Conservation (phyloP, 2,329 filamentous ascomycete species). For the Aspergillus quadrilineatus region DNA sequence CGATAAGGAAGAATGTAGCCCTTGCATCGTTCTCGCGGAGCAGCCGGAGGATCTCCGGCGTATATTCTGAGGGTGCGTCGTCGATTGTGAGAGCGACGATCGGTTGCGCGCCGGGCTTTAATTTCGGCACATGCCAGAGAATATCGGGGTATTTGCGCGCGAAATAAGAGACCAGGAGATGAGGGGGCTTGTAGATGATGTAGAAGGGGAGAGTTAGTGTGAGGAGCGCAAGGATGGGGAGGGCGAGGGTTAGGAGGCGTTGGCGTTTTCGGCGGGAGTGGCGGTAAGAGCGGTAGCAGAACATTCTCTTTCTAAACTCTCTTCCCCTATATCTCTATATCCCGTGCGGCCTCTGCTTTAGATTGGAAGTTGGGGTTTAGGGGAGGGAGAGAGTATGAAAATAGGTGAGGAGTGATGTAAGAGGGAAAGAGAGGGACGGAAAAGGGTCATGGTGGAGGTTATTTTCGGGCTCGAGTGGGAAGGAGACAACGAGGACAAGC, state of each 20-base stretch:
- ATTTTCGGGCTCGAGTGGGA: not conserved
- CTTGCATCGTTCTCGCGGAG: slow-evolving; percentile 65
- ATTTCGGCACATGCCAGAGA: slow-evolving; percentile 66
- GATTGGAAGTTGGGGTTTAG: not conserved
- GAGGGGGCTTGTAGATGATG: slow-evolving; percentile 77
- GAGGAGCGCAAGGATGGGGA: slow-evolving; percentile 32
- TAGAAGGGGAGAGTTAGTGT: slow-evolving; percentile 54
- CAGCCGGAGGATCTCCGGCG: slow-evolving; percentile 66
- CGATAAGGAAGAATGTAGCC: slow-evolving; percentile 89
- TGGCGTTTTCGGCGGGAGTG: slow-evolving; percentile 20
- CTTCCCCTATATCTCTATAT: not conserved
- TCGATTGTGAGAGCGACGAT: slow-evolving; percentile 82
- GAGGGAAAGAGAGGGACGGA: not conserved
- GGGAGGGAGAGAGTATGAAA: not conserved
- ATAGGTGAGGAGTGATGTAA: not conserved
- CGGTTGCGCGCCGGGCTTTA: slow-evolving; percentile 50
- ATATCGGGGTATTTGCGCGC: slow-evolving; percentile 73
- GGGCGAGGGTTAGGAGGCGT: slow-evolving; percentile 35
- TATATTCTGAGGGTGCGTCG: slow-evolving; percentile 75
- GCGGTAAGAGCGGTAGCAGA: slow-evolving; percentile 18
- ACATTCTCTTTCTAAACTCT: slow-evolving; percentile 9
- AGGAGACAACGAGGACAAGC: not conserved
- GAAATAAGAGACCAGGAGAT: slow-evolving; percentile 68
- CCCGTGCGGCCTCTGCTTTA: not conserved
- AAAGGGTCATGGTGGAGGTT: slow-evolving; percentile 6